Base-by-base conservation (phyloP, 73 alveolate genomes). In the Breviolum minutum region DNA sequence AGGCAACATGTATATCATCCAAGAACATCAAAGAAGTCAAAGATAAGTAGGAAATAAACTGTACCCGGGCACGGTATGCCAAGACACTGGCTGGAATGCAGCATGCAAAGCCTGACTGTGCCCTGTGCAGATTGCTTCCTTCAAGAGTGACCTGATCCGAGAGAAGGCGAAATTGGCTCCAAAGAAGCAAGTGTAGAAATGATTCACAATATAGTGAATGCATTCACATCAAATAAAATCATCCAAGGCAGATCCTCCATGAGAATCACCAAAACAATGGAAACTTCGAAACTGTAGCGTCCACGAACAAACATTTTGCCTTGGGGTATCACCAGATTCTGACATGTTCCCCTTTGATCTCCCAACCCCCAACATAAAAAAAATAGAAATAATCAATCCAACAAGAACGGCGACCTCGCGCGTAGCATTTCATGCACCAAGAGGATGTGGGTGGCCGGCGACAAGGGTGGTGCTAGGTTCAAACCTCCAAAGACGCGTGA, bases 401-500 rank as follows among this genome's bases (percentile, higher is more conserved):
- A 40, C 54, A 40, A 40, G 54, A 12, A 10, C 29, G 81, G 40
- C 62, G 20, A 83, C 97, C 97, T 92, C 62, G 97, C 97, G 26
- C 97, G 97, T 32, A 92, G 89, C 76, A 92, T 80, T 80, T 92
- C 97, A 12, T 92, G 97, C 79, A 92, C 97, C 79, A 92, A 79
- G 30, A 92, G 89, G 73, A 92, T 92, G 64, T 92, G 97, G 64
- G 97, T 92, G 71, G 97, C 97, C 83, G 97, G 97, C 80, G 97
- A 92, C 88, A 92, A 74, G 54, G 97, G 97, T 10, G 97, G 97
- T 74, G 97, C 97, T 63, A 92, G 32, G 66, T 92, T 92, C 90
- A 92, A 63, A n/a, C 86, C 97, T 92, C 60, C 27, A 24, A 30
- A 27, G 68, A 30, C n/a, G 62, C 63, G 6, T 27, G 64, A 79